A percentile compares a stretch with the other conserved stretches of the same genome.
Conservation (phyloP, 148 eudicot species). For the Vaccinium myrtillus region DNA sequence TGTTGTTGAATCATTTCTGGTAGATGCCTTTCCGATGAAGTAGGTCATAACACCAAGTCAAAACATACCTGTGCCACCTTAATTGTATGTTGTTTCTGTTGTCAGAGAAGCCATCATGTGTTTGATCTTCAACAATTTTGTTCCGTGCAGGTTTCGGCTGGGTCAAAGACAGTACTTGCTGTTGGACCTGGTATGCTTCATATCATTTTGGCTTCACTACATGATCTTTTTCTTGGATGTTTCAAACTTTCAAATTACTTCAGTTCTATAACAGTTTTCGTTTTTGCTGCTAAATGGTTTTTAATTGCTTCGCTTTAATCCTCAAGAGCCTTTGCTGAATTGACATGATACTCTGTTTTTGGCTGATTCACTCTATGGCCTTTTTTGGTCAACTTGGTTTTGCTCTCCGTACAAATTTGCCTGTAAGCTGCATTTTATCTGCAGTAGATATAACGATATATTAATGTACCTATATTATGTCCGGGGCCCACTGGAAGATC, state of each 20-base stretch:
- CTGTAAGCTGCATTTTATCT: background rate
- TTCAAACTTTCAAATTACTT: background rate
- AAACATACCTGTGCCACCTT: background rate
- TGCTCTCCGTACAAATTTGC: background rate
- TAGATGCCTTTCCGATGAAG: background rate
- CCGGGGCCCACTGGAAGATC: background rate
- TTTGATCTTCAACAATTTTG: background rate
- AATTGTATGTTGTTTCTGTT: background rate
- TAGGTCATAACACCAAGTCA: background rate
- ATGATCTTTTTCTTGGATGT: background rate
- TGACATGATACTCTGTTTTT: background rate
- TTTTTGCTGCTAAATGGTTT: background rate
- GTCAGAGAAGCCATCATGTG: background rate
- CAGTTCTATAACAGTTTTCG: background rate
- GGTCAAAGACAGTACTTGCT: conserved; percentile 92
- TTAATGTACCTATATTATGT: background rate
- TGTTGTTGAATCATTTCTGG: background rate
- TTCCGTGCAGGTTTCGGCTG: conserved; percentile 63
- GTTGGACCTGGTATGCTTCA: conserved; percentile 82
- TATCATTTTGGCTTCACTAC: conserved; percentile 3
- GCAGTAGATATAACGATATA: background rate
- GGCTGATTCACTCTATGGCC: background rate
- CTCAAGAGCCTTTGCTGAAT: background rate
- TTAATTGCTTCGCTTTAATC: background rate
- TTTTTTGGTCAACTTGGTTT: background rate